Evolutionary conservation across 176 grass and related monocot species (phyloP).

Genomic region (Puccinellia tenuiflora): DNA sequence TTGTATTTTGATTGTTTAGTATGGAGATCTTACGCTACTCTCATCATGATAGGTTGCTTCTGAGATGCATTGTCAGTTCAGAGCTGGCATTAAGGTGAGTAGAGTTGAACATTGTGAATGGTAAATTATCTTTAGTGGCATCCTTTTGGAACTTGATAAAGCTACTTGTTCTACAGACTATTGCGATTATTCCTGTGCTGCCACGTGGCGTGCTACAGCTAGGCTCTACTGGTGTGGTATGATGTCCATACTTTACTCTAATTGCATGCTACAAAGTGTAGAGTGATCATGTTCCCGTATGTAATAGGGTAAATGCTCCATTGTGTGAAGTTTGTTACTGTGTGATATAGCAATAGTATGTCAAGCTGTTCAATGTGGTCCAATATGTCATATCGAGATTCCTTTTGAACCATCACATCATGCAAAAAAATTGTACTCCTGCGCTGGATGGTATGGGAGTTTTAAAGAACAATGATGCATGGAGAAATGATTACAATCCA

Average conservation of each 20-base stretch:
- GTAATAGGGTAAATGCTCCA: neutral
- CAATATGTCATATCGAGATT: neutral
- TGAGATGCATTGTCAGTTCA: constrained; percentile 58
- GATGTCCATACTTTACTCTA: neutral
- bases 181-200: constrained; percentile 73
- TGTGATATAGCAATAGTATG: neutral
- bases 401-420: neutral
- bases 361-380: neutral
- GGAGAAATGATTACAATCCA: neutral
- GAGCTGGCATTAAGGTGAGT: constrained; percentile 60
- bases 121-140: neutral
- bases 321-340: neutral
- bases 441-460: neutral
- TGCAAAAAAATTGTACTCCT: neutral
- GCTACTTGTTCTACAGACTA: constrained; percentile 48
- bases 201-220: constrained; percentile 69
- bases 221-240: constrained; percentile 67
- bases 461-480: neutral
- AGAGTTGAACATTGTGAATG: constrained; percentile 12
- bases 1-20: neutral
- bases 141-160: constrained; percentile 23
- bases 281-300: neutral
- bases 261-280: neutral
- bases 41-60: constrained; percentile 39
- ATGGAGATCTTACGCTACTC: constrained; percentile 9